Base-by-base conservation (phyloP, 345 rosid genomes). In the Balakata baccata region DNA sequence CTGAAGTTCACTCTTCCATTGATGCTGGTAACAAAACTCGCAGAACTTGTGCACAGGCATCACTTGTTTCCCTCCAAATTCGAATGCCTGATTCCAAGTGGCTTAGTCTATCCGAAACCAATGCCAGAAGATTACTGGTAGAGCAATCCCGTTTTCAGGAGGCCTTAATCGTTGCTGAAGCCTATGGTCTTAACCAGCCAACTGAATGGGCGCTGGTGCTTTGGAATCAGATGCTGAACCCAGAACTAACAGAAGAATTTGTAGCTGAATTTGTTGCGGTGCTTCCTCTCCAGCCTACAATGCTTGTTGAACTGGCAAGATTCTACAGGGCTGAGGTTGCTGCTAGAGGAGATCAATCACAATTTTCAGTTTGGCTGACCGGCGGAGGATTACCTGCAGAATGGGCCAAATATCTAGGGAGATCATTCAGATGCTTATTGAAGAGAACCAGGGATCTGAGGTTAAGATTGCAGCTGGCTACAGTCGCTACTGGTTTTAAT, bases 11-110 rank as follows among this genome's bases (percentile, higher is more conserved):
- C 86, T 83, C 94, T 34, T 91, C 98, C 38, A 86, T 92, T 70
- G 99, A 95, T 81, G 98, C 98, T 53, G 99, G 98, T 71, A 95
- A 89, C 75, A 95, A 92, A 83, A 92, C 99, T 29, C 84, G 89
- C 51, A 79, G 84, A 74, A 92, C 96, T 68, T 95, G 96, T 75
- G 96, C 93, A 51, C 94, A 86, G 70, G 99, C 99, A 72, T 91
- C 97, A 54, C 93, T 95, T 23, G 92, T 95, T 75, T 95, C 98
- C 69, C 96, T 95, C 77, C 98, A 94, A 82, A 95, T 95, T 76
- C 84, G 99, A 74, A 91, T 91, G 92, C 99, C 99, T 0, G 99
- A 95, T 84, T 85, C 85, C 53, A 89, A 85, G 77, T 95, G 98
- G 99, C 89, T 95, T 49, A 81, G 84, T 71, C 81, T 88, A 68